A percentile compares a stretch with the other conserved stretches of the same genome.
phyloP scores from a whole-genome alignment of 78 protist genomes.

The Dictyostelium intermedium region DNA sequence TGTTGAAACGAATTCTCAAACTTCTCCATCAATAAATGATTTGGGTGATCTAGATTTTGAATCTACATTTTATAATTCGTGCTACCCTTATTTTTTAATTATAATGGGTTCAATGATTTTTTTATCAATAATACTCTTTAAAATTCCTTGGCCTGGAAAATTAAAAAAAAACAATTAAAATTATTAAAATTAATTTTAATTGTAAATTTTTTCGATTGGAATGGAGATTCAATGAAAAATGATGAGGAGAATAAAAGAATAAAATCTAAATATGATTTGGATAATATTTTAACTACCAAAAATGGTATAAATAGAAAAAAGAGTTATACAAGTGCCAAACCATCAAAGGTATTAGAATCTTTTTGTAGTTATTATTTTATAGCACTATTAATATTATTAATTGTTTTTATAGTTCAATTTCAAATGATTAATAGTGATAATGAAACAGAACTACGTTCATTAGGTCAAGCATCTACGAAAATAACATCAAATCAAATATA shows the following conservation, averaged over 20 bases:
- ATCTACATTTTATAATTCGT: conserved; percentile 40
- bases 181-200: not conserved
- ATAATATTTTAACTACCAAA: too few relatives aligned
- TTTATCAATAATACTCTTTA: not conserved
- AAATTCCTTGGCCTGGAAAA: conserved; percentile 10
- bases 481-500: not conserved
- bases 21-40: not conserved
- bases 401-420: conserved; percentile 29
- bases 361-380: conserved; percentile 49
- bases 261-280: too few relatives aligned
- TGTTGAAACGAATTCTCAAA: not conserved
- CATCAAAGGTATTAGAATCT: conserved; percentile 30
- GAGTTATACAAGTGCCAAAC: conserved; percentile 3
- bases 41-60: conserved; percentile 44
- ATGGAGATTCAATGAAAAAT: conserved; percentile 24
- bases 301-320: too few relatives aligned
- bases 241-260: conserved; percentile 1
- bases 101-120: conserved; percentile 16
- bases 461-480: conserved; percentile 39
- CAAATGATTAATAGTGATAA: conserved; percentile 19
- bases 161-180: not conserved
- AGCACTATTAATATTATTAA: not conserved
- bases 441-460: conserved; percentile 6
- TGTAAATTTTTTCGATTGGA: conserved; percentile 49
- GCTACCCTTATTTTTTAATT: conserved; percentile 40